phyloP scores from a whole-genome alignment of 2,329 filamentous ascomycete genomes.

The Alternaria metachromatica region DNA sequence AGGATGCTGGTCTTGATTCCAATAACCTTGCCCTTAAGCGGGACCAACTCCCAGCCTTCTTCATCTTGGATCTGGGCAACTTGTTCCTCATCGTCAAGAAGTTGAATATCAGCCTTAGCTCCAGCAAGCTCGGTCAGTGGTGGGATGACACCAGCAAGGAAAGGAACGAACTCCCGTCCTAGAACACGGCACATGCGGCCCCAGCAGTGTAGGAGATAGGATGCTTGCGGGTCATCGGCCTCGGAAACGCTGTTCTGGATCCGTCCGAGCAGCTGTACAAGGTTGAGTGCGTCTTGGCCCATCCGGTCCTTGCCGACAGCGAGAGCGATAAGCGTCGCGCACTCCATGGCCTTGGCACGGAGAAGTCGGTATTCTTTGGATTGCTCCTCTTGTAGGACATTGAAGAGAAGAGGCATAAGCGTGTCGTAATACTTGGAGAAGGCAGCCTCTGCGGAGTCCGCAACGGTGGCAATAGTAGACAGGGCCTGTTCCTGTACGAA shows the following conservation, averaged over 20 bases:
- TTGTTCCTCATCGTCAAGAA: conserved; percentile 93
- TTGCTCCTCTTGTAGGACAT: conserved; percentile 85
- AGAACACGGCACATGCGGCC: conserved; percentile 97
- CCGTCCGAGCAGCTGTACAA: conserved; percentile 85
- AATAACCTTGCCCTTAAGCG: conserved; percentile 96
- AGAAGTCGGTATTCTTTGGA: conserved; percentile 92
- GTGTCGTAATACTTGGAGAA: conserved; percentile 96
- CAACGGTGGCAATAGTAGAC: conserved; percentile 97
- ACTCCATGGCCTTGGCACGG: conserved; percentile 98
- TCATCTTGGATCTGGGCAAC: conserved; percentile 92
- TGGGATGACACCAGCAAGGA: conserved; percentile 91
- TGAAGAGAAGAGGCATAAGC: conserved; percentile 92
- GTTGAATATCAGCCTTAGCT: conserved; percentile 95
- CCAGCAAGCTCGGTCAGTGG: conserved; percentile 88
- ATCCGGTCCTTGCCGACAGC: conserved; percentile 94
- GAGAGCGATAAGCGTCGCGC: conserved; percentile 91
- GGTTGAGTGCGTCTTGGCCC: conserved; percentile 81
- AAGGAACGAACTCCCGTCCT: conserved; percentile 87
- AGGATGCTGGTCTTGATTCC: conserved; percentile 96
- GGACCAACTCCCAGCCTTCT: conserved; percentile 96
- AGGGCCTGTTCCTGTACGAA: conserved; percentile 98
- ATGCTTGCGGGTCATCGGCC: conserved; percentile 91
- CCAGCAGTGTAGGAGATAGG: conserved; percentile 99
- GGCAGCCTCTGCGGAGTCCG: conserved; percentile 94
- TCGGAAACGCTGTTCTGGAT: conserved; percentile 86